Evolutionary conservation across 2,329 filamentous ascomycete genomes (phyloP).

Genomic region (Magnaporthiopsis incrustans): DNA sequence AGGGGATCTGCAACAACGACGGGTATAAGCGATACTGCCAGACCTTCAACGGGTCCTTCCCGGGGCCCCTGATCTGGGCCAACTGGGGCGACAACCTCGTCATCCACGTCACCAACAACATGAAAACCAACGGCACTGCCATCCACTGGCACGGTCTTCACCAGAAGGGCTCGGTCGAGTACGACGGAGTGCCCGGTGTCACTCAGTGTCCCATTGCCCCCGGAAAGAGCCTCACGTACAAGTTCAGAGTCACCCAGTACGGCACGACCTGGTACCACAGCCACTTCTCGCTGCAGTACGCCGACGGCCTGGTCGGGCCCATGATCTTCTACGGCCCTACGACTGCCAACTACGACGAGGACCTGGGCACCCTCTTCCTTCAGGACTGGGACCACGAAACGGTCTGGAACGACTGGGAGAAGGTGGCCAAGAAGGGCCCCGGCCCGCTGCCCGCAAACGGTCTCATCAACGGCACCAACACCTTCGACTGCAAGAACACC

Average conservation of each 20-base stretch:
- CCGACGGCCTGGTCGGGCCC: conserved; percentile 38
- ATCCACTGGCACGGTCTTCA: conserved; percentile 29
- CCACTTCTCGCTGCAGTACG: conserved; percentile 26
- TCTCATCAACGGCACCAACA: conserved; percentile 8
- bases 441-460: background rate
- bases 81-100: conserved; percentile 67
- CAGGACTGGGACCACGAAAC: background rate
- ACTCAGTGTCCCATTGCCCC: conserved; percentile 48
- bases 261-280: conserved; percentile 31
- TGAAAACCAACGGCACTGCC: conserved; percentile 19
- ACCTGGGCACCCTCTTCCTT: conserved; percentile 1
- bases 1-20: conserved; percentile 31
- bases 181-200: conserved; percentile 25
- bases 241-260: conserved; percentile 26
- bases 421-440: background rate
- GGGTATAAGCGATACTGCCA: conserved; percentile 32
- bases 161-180: conserved; percentile 21
- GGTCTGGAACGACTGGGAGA: background rate
- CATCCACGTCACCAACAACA: conserved; percentile 55
- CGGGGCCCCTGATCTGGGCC: conserved; percentile 62
- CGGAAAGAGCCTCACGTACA: conserved; percentile 28
- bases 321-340: conserved; percentile 29
- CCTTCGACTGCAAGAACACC: background rate
- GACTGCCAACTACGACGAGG: conserved; percentile 6
- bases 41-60: conserved; percentile 68